phyloP scores from a whole-genome alignment of 78 protist species.

The Dictyostelium discoideum region dicty_2.7 NC_007089.4:3329001-3329500 shows the following conservation, averaged over 20 bases:
- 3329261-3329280: not conserved
- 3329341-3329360: constrained; percentile 16
- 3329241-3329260: not conserved
- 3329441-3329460: not conserved
- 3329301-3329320: constrained; percentile 36
- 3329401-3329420: constrained; percentile 37
- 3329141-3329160: too few relatives aligned
- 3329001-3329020: not conserved
- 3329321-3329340: constrained; percentile 12
- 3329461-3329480: constrained; percentile 29
- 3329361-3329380: constrained; percentile 21
- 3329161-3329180: too few relatives aligned
- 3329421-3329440: constrained; percentile 29
- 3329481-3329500: constrained; percentile 23
- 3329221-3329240: not conserved
- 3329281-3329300: constrained; percentile 11
- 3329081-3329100: constrained; percentile 16
- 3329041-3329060: not conserved
- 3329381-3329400: constrained; percentile 27
- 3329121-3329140: not conserved
- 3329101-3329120: constrained; percentile 9
- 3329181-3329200: too few relatives aligned
- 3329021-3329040: not conserved
- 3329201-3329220: too few relatives aligned
- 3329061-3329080: not conserved